Evolutionary conservation across 2,329 filamentous ascomycete genomes (phyloP).

Genomic region (Xylariomycetidae sp.): DNA sequence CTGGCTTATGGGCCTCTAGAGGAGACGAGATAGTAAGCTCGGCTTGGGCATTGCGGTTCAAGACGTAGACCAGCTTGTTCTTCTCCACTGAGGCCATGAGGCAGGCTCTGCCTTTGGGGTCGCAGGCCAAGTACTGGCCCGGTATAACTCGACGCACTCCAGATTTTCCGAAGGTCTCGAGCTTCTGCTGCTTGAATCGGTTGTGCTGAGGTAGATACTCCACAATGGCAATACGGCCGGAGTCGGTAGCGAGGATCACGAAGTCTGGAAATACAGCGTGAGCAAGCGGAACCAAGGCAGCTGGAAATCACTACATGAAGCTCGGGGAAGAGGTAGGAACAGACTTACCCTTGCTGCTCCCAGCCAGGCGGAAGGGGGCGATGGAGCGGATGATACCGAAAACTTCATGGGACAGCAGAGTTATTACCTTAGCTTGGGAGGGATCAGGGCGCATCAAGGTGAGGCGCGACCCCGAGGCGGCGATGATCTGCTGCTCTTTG

Average conservation of each 20-base stretch:
- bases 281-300: constrained; percentile 50
- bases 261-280: constrained; percentile 68
- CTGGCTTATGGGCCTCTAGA: constrained; percentile 89
- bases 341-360: constrained; percentile 88
- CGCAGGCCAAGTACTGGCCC: constrained; percentile 90
- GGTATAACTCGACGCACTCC: constrained; percentile 89
- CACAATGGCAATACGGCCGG: constrained; percentile 87
- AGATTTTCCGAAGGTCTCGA: constrained; percentile 98
- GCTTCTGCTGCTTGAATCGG: constrained; percentile 79
- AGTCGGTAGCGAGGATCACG: constrained; percentile 91
- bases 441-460: constrained; percentile 83
- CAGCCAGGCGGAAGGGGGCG: constrained; percentile 83
- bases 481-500: constrained; percentile 96
- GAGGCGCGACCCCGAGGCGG: constrained; percentile 83
- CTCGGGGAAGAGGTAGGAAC: constrained; percentile 35
- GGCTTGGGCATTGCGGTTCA: constrained; percentile 91
- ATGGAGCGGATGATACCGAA: constrained; percentile 93
- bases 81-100: constrained; percentile 93
- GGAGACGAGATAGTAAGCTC: constrained; percentile 96
- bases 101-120: constrained; percentile 92
- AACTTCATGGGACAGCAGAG: constrained; percentile 83
- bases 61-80: constrained; percentile 98
- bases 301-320: constrained; percentile 69
- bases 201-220: constrained; percentile 87
- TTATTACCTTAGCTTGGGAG: constrained; percentile 76